Evolutionary conservation across 805 yeast species (phyloP).

Genomic region (Lipomyces oligophaga): DNA sequence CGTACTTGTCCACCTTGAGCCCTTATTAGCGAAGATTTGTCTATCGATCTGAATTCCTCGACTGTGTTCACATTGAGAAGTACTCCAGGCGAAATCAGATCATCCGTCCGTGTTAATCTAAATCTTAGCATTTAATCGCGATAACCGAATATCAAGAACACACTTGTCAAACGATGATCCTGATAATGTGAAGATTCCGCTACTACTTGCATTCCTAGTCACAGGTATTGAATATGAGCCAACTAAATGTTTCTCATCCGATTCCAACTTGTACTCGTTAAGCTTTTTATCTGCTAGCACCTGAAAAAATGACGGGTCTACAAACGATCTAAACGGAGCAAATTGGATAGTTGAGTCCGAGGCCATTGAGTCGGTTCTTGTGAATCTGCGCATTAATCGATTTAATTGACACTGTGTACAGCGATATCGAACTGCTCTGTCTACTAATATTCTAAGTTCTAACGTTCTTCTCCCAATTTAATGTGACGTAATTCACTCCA

Average conservation of each 20-base stretch:
- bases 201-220: constrained; percentile 28
- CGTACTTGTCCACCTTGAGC: constrained; percentile 39
- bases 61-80: constrained; percentile 70
- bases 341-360: constrained; percentile 3
- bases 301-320: constrained; percentile 84
- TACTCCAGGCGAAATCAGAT: constrained; percentile 39
- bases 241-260: constrained; percentile 42
- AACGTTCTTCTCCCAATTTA: too few species aligned
- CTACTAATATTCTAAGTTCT: too few species aligned
- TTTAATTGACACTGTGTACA: too few species aligned
- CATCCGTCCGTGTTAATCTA: constrained; percentile 2
- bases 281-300: constrained; percentile 68
- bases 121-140: background rate
- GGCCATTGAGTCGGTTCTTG: too few species aligned
- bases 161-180: constrained; percentile 10
- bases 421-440: too few species aligned
- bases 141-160: background rate
- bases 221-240: constrained; percentile 41
- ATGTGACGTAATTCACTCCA: too few species aligned
- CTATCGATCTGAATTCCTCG: constrained; percentile 71
- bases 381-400: too few species aligned
- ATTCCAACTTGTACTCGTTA: constrained; percentile 64
- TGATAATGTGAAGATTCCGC: constrained; percentile 32
- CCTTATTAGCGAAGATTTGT: constrained; percentile 58
- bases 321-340: constrained; percentile 59